Base-by-base conservation (phyloP, 306 rosid species). In the Arachis stenosperma region DNA sequence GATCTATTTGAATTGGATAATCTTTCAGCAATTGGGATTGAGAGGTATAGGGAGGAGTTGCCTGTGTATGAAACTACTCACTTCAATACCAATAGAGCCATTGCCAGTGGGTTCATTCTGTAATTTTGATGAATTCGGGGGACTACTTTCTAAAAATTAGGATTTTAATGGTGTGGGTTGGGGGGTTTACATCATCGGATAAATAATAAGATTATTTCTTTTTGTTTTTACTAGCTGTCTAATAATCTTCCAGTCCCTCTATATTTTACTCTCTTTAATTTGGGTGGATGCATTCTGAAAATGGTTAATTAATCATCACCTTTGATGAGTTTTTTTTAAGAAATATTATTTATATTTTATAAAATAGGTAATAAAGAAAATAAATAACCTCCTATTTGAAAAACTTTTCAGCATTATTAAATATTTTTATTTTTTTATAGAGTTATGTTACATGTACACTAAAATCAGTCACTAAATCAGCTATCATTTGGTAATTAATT, bases 51-150 rank as follows among this genome's bases (percentile, higher is more conserved):
- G 41, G 88, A 94, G 60, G 99, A 94, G 65, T 79, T 94, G 78
- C 99, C 99, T 2, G 99, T 94, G 66, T 94, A 91, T 70, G 99
- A 94, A 78, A 94, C 99, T 9, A 94, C 99, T 42, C 88, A 88
- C 82, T 88, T 91, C 80, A 76, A 77, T 29, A 79, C 95, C 61
- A 91, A 89, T 89, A 78, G 92, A 81, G 96, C 91, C 76, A 91
- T 94, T 81, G 90, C 91, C 11, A 90, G 75, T 68, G 96, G 96
- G 63, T 85, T 91, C 73, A 46, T 94, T 69, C 39, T 91, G 96
- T 94, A 87, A 89, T 87, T 89, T 78, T 70, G 67, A 59, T 22
- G 27, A 7, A 6, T 40, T n/a, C 3, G 40, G 61, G 63, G 40
- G 74, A 40, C 6, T 69, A 70, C 78, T 79, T 61, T 66, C 46